Percentiles rank a stretch among this genome's conserved stretches.
These are phyloP conservation scores for Apostasia ramifera DNA, from an alignment of 106 monocot genomes.

Conservation along the genomic window DNA sequence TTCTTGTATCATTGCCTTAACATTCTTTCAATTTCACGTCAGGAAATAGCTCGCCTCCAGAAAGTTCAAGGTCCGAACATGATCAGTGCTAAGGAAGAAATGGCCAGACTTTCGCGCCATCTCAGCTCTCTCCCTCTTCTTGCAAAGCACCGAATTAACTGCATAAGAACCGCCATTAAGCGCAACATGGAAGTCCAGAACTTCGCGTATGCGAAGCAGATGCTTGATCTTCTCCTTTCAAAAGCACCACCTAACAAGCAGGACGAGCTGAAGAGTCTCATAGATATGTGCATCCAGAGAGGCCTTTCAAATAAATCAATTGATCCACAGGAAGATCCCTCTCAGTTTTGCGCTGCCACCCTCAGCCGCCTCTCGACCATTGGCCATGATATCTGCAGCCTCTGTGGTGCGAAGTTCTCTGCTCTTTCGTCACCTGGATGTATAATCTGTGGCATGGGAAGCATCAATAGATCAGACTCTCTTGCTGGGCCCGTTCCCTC, in stretches of 20 bases:
- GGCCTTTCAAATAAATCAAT: conserved; percentile 84
- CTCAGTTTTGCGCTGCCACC: conserved; percentile 90
- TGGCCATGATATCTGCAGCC: conserved; percentile 74
- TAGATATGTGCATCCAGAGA: conserved; percentile 77
- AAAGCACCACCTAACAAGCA: conserved; percentile 89
- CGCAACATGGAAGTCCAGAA: conserved; percentile 99
- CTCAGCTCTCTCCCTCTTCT: conserved; percentile 83
- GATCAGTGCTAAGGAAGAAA: conserved; percentile 91
- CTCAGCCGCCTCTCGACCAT: conserved; percentile 87
- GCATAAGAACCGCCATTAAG: conserved; percentile 89
- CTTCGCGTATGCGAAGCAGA: conserved; percentile 71
- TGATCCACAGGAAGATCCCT: conserved; percentile 83
- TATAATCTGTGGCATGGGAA: conserved; percentile 96
- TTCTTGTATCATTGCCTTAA: too few species aligned
- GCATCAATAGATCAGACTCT: conserved; percentile 90
- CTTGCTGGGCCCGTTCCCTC: conserved; percentile 56
- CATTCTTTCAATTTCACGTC: neutral
- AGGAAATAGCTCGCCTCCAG: conserved; percentile 90
- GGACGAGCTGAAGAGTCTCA: conserved; percentile 82
- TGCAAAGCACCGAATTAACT: conserved; percentile 92
- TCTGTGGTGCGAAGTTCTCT: conserved; percentile 86
- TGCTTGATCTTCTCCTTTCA: conserved; percentile 83
- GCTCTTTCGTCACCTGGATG: conserved; percentile 89
- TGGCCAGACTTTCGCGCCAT: conserved; percentile 90
- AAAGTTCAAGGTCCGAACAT: conserved; percentile 72